phyloP scores from a whole-genome alignment of 139 green algal genomes.

The Micractinium sp. region DNA sequence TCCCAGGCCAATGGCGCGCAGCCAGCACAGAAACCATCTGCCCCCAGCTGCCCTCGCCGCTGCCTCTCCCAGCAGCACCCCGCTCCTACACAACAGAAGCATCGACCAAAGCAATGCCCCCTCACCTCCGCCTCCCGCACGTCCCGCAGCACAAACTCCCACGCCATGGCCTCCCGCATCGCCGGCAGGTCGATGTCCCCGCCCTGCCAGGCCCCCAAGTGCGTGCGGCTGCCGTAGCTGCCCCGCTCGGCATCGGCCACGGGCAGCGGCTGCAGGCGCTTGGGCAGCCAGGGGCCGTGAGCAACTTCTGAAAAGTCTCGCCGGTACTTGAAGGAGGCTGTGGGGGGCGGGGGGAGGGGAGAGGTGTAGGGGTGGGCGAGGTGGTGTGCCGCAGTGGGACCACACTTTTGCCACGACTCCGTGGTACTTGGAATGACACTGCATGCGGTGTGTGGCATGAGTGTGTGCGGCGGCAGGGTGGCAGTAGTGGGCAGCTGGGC shows the following conservation, averaged over 20 bases:
- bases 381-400: neutral
- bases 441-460: neutral
- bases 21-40: neutral
- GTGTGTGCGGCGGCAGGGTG: neutral
- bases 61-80: neutral
- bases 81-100: neutral
- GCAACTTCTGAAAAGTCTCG: slow-evolving; percentile 45
- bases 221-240: neutral
- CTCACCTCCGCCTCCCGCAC: slow-evolving; percentile 41
- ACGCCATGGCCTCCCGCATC: slow-evolving; percentile 58
- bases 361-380: neutral
- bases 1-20: neutral
- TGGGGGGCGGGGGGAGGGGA: neutral
- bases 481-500: neutral
- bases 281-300: slow-evolving; percentile 8
- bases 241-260: neutral
- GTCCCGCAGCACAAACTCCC: slow-evolving; percentile 53
- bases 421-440: no score
- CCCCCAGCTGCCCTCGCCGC: neutral
- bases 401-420: neutral
- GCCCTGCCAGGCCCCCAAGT: neutral
- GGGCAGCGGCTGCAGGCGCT: slow-evolving; percentile 21
- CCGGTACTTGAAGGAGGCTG: slow-evolving; percentile 55
- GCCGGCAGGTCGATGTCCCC: slow-evolving; percentile 40
- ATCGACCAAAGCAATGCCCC: no score